phyloP scores from a whole-genome alignment of 768 basidiomycete genomes.

The Pisolithus tinctorius region DNA sequence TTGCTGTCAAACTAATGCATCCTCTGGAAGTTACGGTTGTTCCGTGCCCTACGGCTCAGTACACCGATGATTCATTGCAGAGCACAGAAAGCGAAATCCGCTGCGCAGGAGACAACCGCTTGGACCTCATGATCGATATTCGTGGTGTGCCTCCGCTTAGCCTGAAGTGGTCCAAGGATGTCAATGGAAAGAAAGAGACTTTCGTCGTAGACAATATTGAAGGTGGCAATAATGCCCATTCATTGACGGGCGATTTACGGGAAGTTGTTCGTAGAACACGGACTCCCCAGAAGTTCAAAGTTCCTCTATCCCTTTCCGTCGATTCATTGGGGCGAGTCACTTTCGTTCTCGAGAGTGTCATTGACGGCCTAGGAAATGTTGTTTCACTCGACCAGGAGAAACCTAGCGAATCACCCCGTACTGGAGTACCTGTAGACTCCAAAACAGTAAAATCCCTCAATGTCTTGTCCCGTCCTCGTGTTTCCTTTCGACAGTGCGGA shows the following conservation, averaged over 20 bases:
- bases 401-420: conserved; percentile 8
- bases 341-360: conserved; percentile 73
- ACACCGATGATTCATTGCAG: conserved; percentile 35
- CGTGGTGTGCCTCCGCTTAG: conserved; percentile 72
- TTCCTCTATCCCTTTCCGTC: conserved; percentile 63
- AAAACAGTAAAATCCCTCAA: conserved; percentile 54
- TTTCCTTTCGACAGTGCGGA: conserved; percentile 70
- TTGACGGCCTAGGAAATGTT: conserved; percentile 77
- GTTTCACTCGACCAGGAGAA: conserved; percentile 39
- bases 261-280: conserved; percentile 17
- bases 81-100: conserved; percentile 40
- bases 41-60: conserved; percentile 77
- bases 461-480: conserved; percentile 63
- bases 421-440: conserved; percentile 30
- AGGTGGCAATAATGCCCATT: conserved; percentile 37
- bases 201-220: conserved; percentile 85
- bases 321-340: conserved; percentile 59
- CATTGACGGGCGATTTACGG: conserved; percentile 17
- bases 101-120: conserved; percentile 62
- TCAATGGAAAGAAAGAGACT: conserved; percentile 59
- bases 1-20: conserved; percentile 66
- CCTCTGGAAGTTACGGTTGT: conserved; percentile 63
- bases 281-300: conserved; percentile 50
- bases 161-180: conserved; percentile 67
- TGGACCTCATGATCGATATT: conserved; percentile 57